These are phyloP conservation scores for Trichosanthes cucumerina DNA, from an alignment of 306 rosid species.

Conservation along the genomic window DNA sequence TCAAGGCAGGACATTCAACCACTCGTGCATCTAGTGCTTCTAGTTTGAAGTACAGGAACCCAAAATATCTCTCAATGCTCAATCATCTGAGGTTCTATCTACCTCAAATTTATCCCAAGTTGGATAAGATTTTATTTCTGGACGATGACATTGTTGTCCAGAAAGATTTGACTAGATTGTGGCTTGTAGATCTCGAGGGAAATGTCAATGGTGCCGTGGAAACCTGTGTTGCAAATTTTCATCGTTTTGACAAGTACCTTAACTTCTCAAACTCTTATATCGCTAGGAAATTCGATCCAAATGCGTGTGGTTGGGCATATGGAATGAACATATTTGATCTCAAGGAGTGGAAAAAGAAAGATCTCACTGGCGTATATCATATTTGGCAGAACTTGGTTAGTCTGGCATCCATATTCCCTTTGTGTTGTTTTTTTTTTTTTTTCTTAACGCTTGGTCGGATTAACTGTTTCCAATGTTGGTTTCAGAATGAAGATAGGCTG, in stretches of 20 bases:
- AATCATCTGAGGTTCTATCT: constrained; percentile 94
- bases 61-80: constrained; percentile 95
- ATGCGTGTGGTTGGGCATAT: constrained; percentile 96
- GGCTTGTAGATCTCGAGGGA: constrained; percentile 67
- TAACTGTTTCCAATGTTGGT: constrained; percentile 2
- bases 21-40: constrained; percentile 61
- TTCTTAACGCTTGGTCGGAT: background rate
- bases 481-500: constrained; percentile 79
- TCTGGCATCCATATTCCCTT: constrained; percentile 8
- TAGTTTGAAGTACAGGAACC: constrained; percentile 91
- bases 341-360: constrained; percentile 78
- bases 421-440: background rate
- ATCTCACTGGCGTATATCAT: constrained; percentile 93
- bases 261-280: constrained; percentile 81
- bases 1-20: constrained; percentile 79
- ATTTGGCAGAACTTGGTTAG: constrained; percentile 99
- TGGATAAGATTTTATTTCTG: constrained; percentile 83
- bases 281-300: constrained; percentile 81
- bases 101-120: constrained; percentile 86
- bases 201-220: constrained; percentile 98
- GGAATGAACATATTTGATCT: constrained; percentile 97
- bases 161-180: constrained; percentile 83
- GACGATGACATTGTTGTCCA: constrained; percentile 97
- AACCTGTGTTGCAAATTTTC: constrained; percentile 88
- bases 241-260: constrained; percentile 88